Percentiles rank a stretch among this genome's conserved stretches.
Conservation (phyloP, 2,329 filamentous ascomycete species). For the Alternaria sp. region DNA sequence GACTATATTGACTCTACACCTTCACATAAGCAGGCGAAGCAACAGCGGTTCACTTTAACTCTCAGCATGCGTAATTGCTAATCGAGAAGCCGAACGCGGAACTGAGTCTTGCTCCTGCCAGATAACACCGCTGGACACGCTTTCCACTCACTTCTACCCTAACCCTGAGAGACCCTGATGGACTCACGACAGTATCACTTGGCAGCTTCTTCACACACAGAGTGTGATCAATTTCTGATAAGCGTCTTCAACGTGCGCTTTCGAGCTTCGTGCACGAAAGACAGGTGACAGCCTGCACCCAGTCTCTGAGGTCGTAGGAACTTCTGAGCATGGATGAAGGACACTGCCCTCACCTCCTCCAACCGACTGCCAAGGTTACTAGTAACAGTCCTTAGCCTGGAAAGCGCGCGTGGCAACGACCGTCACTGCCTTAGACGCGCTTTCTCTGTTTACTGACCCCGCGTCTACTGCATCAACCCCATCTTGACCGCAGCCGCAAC, state of each 20-base stretch:
- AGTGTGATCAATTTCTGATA: background rate
- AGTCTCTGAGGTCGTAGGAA: background rate
- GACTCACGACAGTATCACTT: background rate
- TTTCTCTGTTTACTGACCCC: background rate
- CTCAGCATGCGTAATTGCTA: background rate
- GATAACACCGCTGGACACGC: background rate
- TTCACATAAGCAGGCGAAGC: background rate
- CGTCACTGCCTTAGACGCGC: background rate
- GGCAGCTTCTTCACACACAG: background rate
- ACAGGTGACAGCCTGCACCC: background rate
- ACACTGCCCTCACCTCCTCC: background rate
- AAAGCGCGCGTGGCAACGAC: conserved; percentile 11
- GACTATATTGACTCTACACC: background rate
- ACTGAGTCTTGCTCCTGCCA: background rate
- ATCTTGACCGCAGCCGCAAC: conserved; percentile 3
- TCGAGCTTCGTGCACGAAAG: background rate
- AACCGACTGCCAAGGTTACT: conserved; percentile 13
- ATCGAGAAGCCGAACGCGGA: background rate
- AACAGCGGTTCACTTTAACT: background rate
- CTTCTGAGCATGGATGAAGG: background rate
- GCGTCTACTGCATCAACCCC: background rate
- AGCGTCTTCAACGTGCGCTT: background rate
- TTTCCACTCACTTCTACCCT: background rate
- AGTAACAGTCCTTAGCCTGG: background rate
- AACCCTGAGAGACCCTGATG: background rate